Percentiles rank a stretch among this genome's conserved stretches.
phyloP scores from a whole-genome alignment of 2,329 filamentous ascomycete species.

The Colletotrichum viniferum region DNA sequence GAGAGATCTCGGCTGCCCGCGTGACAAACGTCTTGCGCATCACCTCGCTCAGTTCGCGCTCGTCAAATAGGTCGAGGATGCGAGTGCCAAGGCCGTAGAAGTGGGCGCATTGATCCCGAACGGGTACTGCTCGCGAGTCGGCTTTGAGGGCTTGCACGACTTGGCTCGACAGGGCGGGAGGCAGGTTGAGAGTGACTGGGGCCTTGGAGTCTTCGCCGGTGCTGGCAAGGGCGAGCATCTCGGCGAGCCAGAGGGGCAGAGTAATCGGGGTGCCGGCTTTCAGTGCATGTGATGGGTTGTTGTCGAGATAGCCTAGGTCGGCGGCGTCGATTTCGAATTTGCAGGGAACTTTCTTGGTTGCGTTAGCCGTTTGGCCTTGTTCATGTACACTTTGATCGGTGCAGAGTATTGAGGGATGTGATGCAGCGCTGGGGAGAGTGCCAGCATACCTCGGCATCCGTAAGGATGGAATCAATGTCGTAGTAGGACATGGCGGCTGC shows the following conservation, averaged over 20 bases:
- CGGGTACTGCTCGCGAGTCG: constrained; percentile 82
- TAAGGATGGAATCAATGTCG: constrained; percentile 83
- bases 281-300: constrained; percentile 72
- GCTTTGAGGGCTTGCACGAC: constrained; percentile 92
- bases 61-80: constrained; percentile 90
- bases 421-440: not conserved
- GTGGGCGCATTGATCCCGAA: constrained; percentile 82
- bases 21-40: constrained; percentile 80
- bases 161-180: constrained; percentile 74
- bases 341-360: constrained; percentile 84
- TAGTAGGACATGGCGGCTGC: constrained; percentile 70
- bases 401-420: not conserved
- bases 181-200: constrained; percentile 82
- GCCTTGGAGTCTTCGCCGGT: constrained; percentile 51
- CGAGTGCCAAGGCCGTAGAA: constrained; percentile 87
- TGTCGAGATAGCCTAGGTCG: constrained; percentile 87
- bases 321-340: constrained; percentile 91
- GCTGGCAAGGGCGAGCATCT: constrained; percentile 82
- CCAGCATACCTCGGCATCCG: constrained; percentile 74
- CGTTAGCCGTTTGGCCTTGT: not conserved
- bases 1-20: constrained; percentile 80
- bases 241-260: constrained; percentile 91
- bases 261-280: constrained; percentile 81
- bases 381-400: no score
- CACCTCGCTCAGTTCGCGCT: constrained; percentile 76